These are phyloP conservation scores for Oryza rufipogon DNA, from an alignment of 176 grass and related monocot genomes.

Conservation along the genomic window DNA sequence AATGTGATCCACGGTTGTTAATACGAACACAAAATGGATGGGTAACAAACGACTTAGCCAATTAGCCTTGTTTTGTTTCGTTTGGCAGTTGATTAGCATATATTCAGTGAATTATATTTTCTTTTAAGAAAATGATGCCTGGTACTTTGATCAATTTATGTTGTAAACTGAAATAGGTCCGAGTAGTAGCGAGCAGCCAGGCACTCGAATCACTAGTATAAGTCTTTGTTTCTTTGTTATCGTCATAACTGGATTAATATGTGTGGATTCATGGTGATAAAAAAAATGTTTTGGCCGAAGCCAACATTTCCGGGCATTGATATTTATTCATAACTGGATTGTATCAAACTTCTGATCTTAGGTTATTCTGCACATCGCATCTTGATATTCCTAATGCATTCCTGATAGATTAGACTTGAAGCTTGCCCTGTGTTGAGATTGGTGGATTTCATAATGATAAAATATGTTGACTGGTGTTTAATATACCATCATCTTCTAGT, in stretches of 20 bases:
- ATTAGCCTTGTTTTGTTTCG: background rate
- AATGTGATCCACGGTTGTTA: background rate
- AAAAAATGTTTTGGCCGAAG: background rate
- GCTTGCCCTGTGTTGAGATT: background rate
- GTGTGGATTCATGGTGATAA: too few species aligned
- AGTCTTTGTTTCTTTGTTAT: conserved; percentile 1
- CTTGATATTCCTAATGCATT: background rate
- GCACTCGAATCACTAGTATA: background rate
- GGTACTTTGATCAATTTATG: background rate
- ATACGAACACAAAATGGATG: background rate
- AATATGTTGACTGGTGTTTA: background rate
- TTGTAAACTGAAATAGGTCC: background rate
- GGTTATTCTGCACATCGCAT: background rate
- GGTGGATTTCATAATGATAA: background rate
- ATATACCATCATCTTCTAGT: background rate
- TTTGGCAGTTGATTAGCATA: background rate
- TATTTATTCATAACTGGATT: background rate
- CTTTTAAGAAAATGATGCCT: background rate
- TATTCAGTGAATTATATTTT: background rate
- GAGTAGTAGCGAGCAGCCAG: background rate
- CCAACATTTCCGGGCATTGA: background rate
- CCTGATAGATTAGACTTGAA: background rate
- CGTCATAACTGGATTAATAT: background rate
- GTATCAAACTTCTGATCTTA: background rate
- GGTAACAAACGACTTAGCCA: background rate